A percentile compares a stretch with the other conserved stretches of the same genome.
phyloP scores from a whole-genome alignment of 2,329 filamentous ascomycete genomes.

The Emergomyces orientalis region DNA sequence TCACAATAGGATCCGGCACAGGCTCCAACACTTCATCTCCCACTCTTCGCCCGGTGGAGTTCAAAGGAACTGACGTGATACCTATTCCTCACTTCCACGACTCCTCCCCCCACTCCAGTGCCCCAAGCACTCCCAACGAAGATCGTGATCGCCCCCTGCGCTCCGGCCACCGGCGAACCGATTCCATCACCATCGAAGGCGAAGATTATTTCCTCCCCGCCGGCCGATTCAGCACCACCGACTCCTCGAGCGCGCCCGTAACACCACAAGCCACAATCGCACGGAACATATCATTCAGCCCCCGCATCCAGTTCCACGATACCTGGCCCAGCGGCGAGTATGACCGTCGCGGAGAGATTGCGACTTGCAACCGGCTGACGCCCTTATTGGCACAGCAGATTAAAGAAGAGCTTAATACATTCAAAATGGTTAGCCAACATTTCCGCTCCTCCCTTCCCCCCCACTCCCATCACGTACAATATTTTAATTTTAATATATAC shows the following conservation, averaged over 20 bases:
- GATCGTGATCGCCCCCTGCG: constrained; percentile 55
- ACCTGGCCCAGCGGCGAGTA: constrained; percentile 96
- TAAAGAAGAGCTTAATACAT: constrained; percentile 97
- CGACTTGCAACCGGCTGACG: constrained; percentile 94
- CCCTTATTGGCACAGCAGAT: constrained; percentile 97
- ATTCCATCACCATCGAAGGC: constrained; percentile 63
- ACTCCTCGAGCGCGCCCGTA: constrained; percentile 69
- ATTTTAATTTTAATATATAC: not conserved
- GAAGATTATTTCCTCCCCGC: constrained; percentile 86
- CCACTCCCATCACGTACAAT: not conserved
- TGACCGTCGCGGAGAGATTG: constrained; percentile 88
- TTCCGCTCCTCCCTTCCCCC: not conserved
- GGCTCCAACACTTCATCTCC: constrained; percentile 51
- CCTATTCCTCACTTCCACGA: constrained; percentile 59
- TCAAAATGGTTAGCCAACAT: constrained; percentile 79
- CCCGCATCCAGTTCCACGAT: constrained; percentile 87
- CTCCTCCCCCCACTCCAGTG: constrained; percentile 75
- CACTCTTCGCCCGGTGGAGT: constrained; percentile 53
- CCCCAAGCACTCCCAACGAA: constrained; percentile 79
- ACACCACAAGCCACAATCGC: constrained; percentile 52
- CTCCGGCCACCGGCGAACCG: constrained; percentile 53
- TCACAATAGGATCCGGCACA: constrained; percentile 12
- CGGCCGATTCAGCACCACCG: constrained; percentile 57
- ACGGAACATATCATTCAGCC: constrained; percentile 66
- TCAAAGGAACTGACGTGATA: constrained; percentile 42